Conservation (phyloP, 2,329 filamentous ascomycete species). For the Calcarisporium arbuscula region DNA sequence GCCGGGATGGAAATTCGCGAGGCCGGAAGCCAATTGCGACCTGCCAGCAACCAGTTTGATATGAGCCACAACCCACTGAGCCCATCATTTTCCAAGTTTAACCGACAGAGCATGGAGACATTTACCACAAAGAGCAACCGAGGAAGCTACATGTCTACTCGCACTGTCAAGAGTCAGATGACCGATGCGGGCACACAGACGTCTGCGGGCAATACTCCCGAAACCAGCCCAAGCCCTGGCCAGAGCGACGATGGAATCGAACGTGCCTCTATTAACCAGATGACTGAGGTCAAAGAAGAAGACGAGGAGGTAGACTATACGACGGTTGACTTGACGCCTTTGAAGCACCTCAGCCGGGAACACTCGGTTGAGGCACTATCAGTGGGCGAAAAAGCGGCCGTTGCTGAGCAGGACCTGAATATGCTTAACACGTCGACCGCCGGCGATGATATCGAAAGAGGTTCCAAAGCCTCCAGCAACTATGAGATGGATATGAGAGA, state of each 20-base stretch:
- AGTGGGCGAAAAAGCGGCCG: constrained; percentile 11
- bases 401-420: constrained; percentile 14
- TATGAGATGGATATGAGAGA: constrained; percentile 14
- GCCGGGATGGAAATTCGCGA: constrained; percentile 85
- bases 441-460: constrained; percentile 15
- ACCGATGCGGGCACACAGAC: constrained; percentile 66
- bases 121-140: constrained; percentile 53
- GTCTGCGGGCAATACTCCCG: constrained; percentile 44
- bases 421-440: constrained; percentile 9
- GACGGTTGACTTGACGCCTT: constrained; percentile 46
- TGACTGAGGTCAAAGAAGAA: constrained; percentile 32
- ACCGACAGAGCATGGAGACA: constrained; percentile 63
- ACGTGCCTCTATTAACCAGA: no score
- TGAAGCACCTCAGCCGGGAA: constrained; percentile 37
- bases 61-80: constrained; percentile 72
- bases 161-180: constrained; percentile 62
- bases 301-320: constrained; percentile 55
- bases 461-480: constrained; percentile 20
- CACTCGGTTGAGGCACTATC: constrained; percentile 25
- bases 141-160: constrained; percentile 69
- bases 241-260: constrained; percentile 47
- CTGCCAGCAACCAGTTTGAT: constrained; percentile 74
- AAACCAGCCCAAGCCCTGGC: constrained; percentile 47
- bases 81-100: constrained; percentile 53
- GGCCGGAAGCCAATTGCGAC: constrained; percentile 65